phyloP scores from a whole-genome alignment of 805 yeast genomes.

The Ogataea populi-albae region DNA sequence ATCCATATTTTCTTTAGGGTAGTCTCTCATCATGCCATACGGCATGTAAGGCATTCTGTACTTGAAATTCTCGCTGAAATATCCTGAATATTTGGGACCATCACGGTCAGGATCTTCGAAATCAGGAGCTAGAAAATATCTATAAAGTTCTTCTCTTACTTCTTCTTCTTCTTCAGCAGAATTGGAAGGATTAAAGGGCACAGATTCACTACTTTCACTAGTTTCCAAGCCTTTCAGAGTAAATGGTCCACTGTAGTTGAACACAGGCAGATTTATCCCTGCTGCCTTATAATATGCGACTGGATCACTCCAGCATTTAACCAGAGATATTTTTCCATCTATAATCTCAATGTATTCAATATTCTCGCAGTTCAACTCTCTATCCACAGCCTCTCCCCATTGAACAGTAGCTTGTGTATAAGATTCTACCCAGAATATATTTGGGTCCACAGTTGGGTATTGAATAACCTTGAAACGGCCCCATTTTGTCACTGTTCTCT shows the following conservation, averaged over 20 bases:
- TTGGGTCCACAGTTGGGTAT: slow-evolving; percentile 1
- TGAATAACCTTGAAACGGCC: neutral
- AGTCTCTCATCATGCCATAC: slow-evolving; percentile 1
- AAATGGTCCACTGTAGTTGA: slow-evolving; percentile 4
- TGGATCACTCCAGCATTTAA: slow-evolving; percentile 5
- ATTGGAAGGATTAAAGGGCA: neutral
- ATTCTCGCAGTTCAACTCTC: slow-evolving; percentile 2
- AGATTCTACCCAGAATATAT: slow-evolving; percentile 5
- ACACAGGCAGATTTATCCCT: slow-evolving; percentile 5
- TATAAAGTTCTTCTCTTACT: slow-evolving; percentile 3
- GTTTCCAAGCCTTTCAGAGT: neutral
- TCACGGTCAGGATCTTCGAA: slow-evolving; percentile 4
- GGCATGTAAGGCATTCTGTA: slow-evolving; percentile 6
- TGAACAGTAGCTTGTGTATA: slow-evolving; percentile 3
- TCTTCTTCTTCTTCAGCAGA: slow-evolving; percentile 1
- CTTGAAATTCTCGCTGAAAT: slow-evolving; percentile 1
- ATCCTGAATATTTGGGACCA: slow-evolving; percentile 4
- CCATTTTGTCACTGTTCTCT: slow-evolving; percentile 2
- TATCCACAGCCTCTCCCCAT: slow-evolving; percentile 4
- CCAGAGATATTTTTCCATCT: slow-evolving; percentile 3
- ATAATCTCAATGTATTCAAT: slow-evolving; percentile 6
- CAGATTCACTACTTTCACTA: neutral
- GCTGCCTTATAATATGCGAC: slow-evolving; percentile 5
- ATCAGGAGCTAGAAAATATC: slow-evolving; percentile 3
- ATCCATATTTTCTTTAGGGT: neutral